Evolutionary conservation across 495 filamentous ascomycete genomes (phyloP), one percentile per base, ranked within the genome.

Genomic region (Annulohypoxylon moriforme): DNA sequence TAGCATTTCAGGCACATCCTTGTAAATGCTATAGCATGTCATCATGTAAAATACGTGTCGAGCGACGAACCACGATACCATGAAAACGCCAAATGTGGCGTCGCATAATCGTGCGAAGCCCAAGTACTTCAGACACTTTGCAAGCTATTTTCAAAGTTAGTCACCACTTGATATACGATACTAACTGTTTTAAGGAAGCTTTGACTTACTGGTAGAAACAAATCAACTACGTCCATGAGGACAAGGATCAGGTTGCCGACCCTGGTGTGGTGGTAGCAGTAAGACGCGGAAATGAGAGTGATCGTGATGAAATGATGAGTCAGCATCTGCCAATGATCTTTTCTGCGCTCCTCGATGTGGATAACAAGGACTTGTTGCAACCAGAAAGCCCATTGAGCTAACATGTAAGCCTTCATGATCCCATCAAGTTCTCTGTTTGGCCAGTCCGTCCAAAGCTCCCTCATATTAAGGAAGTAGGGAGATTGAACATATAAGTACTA

Each of bases 321-420:
- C 64, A 98, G 89, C 96, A 97, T 98, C 78, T 98, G 96, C 77
- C 88, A 90, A 79, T 97, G 91, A 74, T 99, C 96, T 80, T 99
- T 99, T 57, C 96, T 86, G 68, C 92, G 87, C 80, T 96, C 90
- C 78, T 99, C 96, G 66, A 98, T 92, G 80, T 98, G 91, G 75
- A 99, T 91, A 50, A 97, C 93, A 42, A 98, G 80, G 67, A 99
- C 91, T 81, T 97, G 94, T 80, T 99, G 96, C 18, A 98, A 73
- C 89, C 93, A 97, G 77, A 98, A 99, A 14, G 93, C 89, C 75
- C 94, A 90, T 79, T 98, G 94, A 25, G 90, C 91, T 49, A 99
- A 85, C 71, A 97, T 93, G 77, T 99, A 99, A 84, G 89, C 91
- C 81, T 99, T 99, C 80, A 92, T 87, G 13, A 91, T 76, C 4